A percentile compares a stretch with the other conserved stretches of the same genome.
phyloP scores from a whole-genome alignment of 495 filamentous ascomycete species.

The Neurospora sp. region DNA sequence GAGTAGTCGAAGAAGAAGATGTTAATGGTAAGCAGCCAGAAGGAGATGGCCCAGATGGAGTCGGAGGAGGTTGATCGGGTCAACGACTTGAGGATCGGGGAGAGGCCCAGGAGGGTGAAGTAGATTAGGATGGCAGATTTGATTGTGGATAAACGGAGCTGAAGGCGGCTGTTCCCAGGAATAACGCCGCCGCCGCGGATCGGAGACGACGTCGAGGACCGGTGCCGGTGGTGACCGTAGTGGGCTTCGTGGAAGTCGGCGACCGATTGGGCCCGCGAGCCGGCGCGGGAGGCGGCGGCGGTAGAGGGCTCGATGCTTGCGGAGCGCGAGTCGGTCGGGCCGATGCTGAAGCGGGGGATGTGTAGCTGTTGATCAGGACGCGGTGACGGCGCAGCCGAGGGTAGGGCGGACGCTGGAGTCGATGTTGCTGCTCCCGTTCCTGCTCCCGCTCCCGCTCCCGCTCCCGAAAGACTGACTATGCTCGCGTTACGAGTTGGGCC shows the following conservation, averaged over 20 bases:
- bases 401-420: constrained; percentile 8
- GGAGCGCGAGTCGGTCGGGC: constrained; percentile 19
- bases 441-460: neutral
- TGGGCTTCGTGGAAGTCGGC: neutral
- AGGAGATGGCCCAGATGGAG: constrained; percentile 93
- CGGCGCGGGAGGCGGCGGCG: constrained; percentile 11
- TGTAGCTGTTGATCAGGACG: constrained; percentile 8
- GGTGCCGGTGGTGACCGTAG: neutral
- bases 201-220: constrained; percentile 1
- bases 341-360: constrained; percentile 4
- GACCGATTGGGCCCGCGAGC: neutral
- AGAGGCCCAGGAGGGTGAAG: constrained; percentile 78
- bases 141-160: constrained; percentile 37
- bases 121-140: constrained; percentile 95
- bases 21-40: constrained; percentile 87
- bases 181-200: neutral
- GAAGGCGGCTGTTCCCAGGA: constrained; percentile 18
- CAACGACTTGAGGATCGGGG: constrained; percentile 87
- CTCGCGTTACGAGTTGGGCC: constrained; percentile 11
- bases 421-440: neutral
- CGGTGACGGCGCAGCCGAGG: constrained; percentile 31
- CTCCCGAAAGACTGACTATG: constrained; percentile 18
- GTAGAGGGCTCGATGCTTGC: constrained; percentile 27
- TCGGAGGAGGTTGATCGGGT: constrained; percentile 83
- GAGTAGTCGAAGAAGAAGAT: constrained; percentile 97